A percentile compares a stretch with the other conserved stretches of the same genome.
These are phyloP conservation scores for Penicillium antarcticum DNA, from an alignment of 495 filamentous ascomycete species.

Conservation along the genomic window DNA sequence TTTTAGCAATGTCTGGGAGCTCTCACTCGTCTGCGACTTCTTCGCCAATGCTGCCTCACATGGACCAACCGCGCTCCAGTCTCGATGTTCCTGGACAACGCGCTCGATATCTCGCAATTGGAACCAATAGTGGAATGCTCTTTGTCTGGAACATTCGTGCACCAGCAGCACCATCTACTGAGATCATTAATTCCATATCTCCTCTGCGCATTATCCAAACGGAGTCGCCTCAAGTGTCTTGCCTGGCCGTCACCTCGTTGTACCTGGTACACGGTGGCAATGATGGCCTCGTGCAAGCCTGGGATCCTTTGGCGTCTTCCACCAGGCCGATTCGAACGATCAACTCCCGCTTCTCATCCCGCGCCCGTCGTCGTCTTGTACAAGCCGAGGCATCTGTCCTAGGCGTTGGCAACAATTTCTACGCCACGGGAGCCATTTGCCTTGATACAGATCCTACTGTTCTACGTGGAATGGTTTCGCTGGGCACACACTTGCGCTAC, in stretches of 20 bases:
- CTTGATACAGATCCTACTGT: conserved; percentile 87
- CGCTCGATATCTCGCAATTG: conserved; percentile 75
- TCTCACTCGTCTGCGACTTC: conserved; percentile 58
- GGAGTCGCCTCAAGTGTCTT: conserved; percentile 84
- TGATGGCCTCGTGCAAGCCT: conserved; percentile 92
- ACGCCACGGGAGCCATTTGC: conserved; percentile 76
- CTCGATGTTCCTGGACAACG: conserved; percentile 75
- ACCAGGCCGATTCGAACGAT: conserved; percentile 79
- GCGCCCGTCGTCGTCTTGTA: conserved; percentile 69
- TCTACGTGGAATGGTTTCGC: conserved; percentile 86
- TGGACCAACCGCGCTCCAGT: conserved; percentile 34
- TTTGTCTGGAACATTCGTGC: conserved; percentile 83
- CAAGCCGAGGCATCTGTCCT: conserved; percentile 66
- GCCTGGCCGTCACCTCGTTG: conserved; percentile 79
- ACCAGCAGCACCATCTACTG: conserved; percentile 47
- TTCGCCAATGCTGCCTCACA: conserved; percentile 53
- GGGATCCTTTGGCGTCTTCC: conserved; percentile 89
- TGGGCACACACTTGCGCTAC: conserved; percentile 83
- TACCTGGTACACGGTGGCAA: conserved; percentile 91
- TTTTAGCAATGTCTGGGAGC: conserved; percentile 52
- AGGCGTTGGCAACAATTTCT: conserved; percentile 72
- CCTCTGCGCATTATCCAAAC: conserved; percentile 84
- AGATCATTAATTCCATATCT: conserved; percentile 50
- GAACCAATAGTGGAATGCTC: conserved; percentile 74
- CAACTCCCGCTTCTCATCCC: conserved; percentile 80